These are phyloP conservation scores for Syzygium grande DNA, from an alignment of 345 rosid species.

Conservation along the genomic window DNA sequence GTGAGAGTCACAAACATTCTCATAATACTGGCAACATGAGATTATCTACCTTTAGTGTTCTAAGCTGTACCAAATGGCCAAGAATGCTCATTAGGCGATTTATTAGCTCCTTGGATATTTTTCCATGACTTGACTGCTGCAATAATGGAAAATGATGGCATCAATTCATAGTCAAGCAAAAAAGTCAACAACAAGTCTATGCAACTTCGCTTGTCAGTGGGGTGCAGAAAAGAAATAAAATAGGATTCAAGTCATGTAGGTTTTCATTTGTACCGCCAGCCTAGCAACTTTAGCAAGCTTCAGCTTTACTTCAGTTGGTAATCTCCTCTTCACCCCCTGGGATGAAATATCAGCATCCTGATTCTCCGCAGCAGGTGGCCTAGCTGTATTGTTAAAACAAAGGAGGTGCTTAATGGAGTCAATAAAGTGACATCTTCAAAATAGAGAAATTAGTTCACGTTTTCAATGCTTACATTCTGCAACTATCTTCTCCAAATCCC, in stretches of 20 bases:
- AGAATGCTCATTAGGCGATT: conserved; percentile 84
- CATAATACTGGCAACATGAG: not conserved
- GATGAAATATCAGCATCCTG: conserved; percentile 69
- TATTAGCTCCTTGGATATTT: conserved; percentile 66
- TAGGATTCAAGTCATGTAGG: not conserved
- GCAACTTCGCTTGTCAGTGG: not conserved
- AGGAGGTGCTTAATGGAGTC: not conserved
- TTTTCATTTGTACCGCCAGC: conserved; percentile 7
- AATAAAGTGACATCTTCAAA: not conserved
- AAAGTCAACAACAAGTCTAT: not conserved
- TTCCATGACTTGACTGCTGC: conserved; percentile 76
- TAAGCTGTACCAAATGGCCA: conserved; percentile 83
- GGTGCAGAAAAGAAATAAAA: not conserved
- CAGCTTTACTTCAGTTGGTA: conserved; percentile 16
- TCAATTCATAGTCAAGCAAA: not conserved
- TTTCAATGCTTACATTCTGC: conserved; percentile 66
- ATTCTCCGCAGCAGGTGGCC: conserved; percentile 68
- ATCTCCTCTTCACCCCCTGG: conserved; percentile 16
- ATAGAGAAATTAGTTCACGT: not conserved
- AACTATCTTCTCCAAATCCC: conserved; percentile 84
- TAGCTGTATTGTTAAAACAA: conserved; percentile 40
- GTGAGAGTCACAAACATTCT: not conserved
- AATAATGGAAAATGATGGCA: conserved; percentile 3
- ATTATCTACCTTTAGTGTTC: conserved; percentile 80
- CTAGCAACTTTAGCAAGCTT: conserved; percentile 23